Conservation (phyloP, 1,139 yeast genomes). For the Saccharomyces hybrid region DNA sequence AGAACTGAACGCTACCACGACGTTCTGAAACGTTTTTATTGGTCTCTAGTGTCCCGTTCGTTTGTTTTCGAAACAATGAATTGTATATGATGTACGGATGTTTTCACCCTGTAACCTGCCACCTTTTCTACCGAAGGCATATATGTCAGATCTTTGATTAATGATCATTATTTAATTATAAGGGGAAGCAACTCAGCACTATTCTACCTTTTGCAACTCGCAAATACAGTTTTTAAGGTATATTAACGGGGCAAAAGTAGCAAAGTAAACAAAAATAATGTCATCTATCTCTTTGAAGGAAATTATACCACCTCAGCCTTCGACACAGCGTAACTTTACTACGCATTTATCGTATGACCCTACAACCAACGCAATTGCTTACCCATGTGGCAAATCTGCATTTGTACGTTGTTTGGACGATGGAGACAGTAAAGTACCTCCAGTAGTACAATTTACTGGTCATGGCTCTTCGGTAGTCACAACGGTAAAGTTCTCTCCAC, state of each 20-base stretch:
- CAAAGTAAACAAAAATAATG: slow-evolving; percentile 8
- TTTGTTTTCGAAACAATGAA: not conserved
- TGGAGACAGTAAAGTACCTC: slow-evolving; percentile 33
- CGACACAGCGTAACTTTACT: slow-evolving; percentile 61
- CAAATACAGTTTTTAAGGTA: not conserved
- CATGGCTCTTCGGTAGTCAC: slow-evolving; percentile 62
- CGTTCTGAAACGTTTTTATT: not conserved
- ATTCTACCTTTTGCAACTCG: not conserved
- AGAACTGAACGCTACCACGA: not conserved
- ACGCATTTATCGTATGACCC: slow-evolving; percentile 68
- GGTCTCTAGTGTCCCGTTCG: not conserved
- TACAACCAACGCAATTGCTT: slow-evolving; percentile 60
- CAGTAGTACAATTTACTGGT: slow-evolving; percentile 52
- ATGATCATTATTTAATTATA: not conserved
- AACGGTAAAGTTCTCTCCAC: slow-evolving; percentile 77
- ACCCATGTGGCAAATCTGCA: slow-evolving; percentile 75
- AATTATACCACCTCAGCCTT: slow-evolving; percentile 72
- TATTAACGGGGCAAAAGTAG: not conserved
- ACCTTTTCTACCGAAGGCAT: not conserved
- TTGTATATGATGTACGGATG: not conserved
- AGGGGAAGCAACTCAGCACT: not conserved
- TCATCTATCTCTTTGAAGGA: slow-evolving; percentile 15
- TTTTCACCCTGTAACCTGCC: not conserved
- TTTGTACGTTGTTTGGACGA: slow-evolving; percentile 58
- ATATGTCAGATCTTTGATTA: not conserved